These are phyloP conservation scores for Cryptomeria japonica DNA, from an alignment of 75 land plant species.

Conservation along the genomic window DNA sequence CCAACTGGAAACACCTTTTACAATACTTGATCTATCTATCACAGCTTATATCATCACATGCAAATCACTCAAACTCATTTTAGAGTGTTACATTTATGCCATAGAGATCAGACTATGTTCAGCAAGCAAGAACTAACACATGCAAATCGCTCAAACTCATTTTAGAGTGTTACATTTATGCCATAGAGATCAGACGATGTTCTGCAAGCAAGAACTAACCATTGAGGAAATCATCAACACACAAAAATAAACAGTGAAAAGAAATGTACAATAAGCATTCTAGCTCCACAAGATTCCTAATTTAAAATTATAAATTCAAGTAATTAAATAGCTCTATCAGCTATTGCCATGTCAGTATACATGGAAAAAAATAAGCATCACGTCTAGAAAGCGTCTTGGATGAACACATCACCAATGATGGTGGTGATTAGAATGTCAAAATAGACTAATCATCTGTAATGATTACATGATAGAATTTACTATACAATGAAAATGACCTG, in stretches of 20 bases:
- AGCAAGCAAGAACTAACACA: background rate
- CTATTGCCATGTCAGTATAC: conserved; percentile 8
- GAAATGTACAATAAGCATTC: background rate
- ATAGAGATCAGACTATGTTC: background rate
- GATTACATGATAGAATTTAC: conserved; percentile 4
- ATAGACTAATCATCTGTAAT: conserved; percentile 1
- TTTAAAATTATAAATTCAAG: background rate
- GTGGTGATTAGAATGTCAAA: background rate
- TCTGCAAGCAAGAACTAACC: background rate
- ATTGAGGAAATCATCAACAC: background rate
- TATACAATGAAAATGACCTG: conserved; percentile 5
- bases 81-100: background rate
- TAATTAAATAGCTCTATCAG: conserved; percentile 2
- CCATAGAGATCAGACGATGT: background rate
- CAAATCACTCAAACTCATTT: background rate
- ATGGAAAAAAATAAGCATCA: conserved; percentile 7
- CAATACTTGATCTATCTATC: background rate
- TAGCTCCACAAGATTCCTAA: background rate
- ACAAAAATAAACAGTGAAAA: background rate
- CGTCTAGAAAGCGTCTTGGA: conserved; percentile 2
- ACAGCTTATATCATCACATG: background rate
- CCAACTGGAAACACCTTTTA: background rate
- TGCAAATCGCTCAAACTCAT: background rate
- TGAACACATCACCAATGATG: conserved; percentile 5
- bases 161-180: background rate